Percentiles rank a stretch among this genome's conserved stretches.
These are phyloP conservation scores for Leccinum fibrillosum DNA, from an alignment of 768 basidiomycete species.

Conservation along the genomic window DNA sequence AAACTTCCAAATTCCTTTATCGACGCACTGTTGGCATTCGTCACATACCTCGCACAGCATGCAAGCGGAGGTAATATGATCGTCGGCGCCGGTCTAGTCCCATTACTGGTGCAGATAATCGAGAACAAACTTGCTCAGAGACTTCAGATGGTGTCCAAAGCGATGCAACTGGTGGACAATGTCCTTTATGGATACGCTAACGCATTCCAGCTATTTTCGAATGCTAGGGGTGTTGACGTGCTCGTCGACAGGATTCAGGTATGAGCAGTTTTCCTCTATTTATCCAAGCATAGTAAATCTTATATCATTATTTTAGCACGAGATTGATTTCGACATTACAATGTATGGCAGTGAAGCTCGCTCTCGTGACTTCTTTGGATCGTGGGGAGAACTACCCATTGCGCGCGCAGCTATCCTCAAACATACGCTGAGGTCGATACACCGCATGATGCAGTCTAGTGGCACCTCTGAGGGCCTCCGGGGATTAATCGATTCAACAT, in stretches of 20 bases:
- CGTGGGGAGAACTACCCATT: slow-evolving; percentile 65
- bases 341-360: slow-evolving; percentile 46
- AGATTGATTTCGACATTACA: slow-evolving; percentile 63
- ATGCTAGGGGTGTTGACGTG: slow-evolving; percentile 77
- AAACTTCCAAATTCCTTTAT: slow-evolving; percentile 69
- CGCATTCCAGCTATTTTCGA: slow-evolving; percentile 84
- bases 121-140: slow-evolving; percentile 71
- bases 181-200: slow-evolving; percentile 87
- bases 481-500: slow-evolving; percentile 86
- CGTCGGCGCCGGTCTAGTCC: slow-evolving; percentile 89
- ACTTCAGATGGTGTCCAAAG: slow-evolving; percentile 78
- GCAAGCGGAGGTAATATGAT: slow-evolving; percentile 89
- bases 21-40: slow-evolving; percentile 82
- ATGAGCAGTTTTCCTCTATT: slow-evolving; percentile 19
- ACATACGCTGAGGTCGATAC: slow-evolving; percentile 86
- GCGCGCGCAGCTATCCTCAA: slow-evolving; percentile 81
- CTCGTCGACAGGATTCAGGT: slow-evolving; percentile 89
- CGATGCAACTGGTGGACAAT: slow-evolving; percentile 89
- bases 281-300: background rate
- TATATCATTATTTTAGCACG: slow-evolving; percentile 43
- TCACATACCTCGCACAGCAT: slow-evolving; percentile 84
- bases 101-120: slow-evolving; percentile 84
- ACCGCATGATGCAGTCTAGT: slow-evolving; percentile 96
- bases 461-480: slow-evolving; percentile 93
- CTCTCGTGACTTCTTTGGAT: slow-evolving; percentile 45